phyloP scores from a whole-genome alignment of 805 yeast genomes.

The Groenewaldozyma salmanticensis region DNA sequence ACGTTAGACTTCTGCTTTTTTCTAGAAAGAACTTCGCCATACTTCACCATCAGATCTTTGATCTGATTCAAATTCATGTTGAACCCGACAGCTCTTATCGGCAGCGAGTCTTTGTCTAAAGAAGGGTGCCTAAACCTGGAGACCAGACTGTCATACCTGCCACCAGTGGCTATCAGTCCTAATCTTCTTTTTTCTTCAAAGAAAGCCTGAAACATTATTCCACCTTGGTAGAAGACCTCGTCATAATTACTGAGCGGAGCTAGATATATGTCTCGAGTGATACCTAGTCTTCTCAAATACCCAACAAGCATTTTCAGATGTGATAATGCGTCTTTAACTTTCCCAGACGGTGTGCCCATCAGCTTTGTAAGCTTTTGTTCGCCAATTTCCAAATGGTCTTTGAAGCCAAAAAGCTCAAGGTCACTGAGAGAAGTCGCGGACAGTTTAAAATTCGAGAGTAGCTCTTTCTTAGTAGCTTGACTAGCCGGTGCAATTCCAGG shows the following conservation, averaged over 20 bases:
- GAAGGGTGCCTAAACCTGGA: conserved; percentile 54
- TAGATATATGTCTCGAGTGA: conserved; percentile 46
- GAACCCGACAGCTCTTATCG: conserved; percentile 73
- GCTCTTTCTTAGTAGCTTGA: conserved; percentile 45
- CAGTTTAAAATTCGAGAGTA: conserved; percentile 59
- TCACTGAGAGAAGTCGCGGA: conserved; percentile 79
- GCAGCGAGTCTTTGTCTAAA: conserved; percentile 23
- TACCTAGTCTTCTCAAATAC: conserved; percentile 48
- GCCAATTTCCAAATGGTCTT: conserved; percentile 55
- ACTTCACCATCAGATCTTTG: conserved; percentile 37
- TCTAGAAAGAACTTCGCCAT: conserved; percentile 14
- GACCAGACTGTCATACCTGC: conserved; percentile 76
- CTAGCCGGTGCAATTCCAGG: conserved; percentile 59
- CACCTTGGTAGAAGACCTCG: conserved; percentile 64
- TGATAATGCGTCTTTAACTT: conserved; percentile 52
- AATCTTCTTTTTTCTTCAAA: conserved; percentile 39
- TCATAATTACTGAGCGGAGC: conserved; percentile 83
- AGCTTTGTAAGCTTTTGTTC: conserved; percentile 51
- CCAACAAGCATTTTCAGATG: conserved; percentile 53
- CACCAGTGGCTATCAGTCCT: conserved; percentile 75
- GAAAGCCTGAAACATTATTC: conserved; percentile 82
- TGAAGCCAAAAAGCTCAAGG: conserved; percentile 69
- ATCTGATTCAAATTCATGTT: conserved; percentile 67
- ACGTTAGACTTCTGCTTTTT: conserved; percentile 11
- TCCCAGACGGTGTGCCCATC: conserved; percentile 56